Base-by-base conservation (phyloP, 78 protist species). In the Blattamonas nauphoetae region DNA sequence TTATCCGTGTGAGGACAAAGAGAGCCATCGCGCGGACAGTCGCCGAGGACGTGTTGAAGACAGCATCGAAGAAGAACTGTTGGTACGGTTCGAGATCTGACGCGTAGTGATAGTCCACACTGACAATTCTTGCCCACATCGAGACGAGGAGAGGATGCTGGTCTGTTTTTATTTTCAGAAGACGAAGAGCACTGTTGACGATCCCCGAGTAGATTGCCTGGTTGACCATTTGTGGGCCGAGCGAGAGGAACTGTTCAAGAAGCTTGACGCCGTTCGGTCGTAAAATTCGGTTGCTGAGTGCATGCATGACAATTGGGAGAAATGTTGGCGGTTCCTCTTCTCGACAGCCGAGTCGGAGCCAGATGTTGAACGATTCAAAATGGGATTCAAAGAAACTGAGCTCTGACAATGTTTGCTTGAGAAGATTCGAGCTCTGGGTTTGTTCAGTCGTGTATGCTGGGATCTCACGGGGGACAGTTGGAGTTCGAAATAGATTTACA, bases 131-230 rank as follows among this genome's bases (percentile, higher is more conserved):
- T 3, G 96, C 77, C 99, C 99, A 97, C 33, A 97, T 95, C 89
- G 89, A 92, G 3, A 95, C 93, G 3, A 97, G 90, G n/a, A 92
- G 91, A 33, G 77, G 85, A 42, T 94, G 92, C 41, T 93, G 85
- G 34, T 94, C 95, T 2, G 87, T 71, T 32, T 89, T 85, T 32
- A 87, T 78, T 87, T 92, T 96, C 29, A 97, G 93, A 3, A 97
- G 94, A 80, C 93, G 94, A 79, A 94, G 86, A 0, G 96, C 94
- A 87, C 96, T 96, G 3, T 98, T 98, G 64, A 97, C 95, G 83
- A 97, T 94, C 41, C 99, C 99, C 38, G 96, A 96, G 34, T 92
- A 45, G 77, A 97, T 87, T 33, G 96, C 93, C 86, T 85, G 88
- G 33, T 43, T 3, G 33, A 36, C 1, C 71, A 1, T 2, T 3